Conservation (phyloP, 306 rosid species). For the Vigna hirtella region DNA sequence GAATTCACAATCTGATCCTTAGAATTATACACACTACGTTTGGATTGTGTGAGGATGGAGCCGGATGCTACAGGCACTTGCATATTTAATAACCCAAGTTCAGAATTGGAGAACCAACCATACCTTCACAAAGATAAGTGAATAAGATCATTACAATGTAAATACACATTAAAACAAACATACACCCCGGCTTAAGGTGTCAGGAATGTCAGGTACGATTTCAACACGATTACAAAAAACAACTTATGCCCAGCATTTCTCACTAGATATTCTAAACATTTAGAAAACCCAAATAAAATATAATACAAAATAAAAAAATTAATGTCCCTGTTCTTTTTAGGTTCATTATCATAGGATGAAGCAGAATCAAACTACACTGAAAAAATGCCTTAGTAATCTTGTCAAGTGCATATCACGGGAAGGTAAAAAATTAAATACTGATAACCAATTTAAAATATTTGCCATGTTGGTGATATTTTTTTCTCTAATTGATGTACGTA, state of each 20-base stretch:
- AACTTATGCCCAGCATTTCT: not conserved
- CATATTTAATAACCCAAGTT: constrained; percentile 52
- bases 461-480: not conserved
- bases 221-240: not conserved
- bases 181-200: not conserved
- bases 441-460: not conserved
- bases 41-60: constrained; percentile 58
- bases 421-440: not conserved
- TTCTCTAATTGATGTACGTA: not conserved
- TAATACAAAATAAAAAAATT: not conserved
- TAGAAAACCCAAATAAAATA: not conserved
- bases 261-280: not conserved
- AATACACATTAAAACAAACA: constrained; percentile 15
- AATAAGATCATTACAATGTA: constrained; percentile 40
- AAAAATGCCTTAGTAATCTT: not conserved
- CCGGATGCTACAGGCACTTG: constrained; percentile 57
- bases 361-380: not conserved
- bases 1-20: constrained; percentile 51
- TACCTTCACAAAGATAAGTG: constrained; percentile 68
- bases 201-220: not conserved
- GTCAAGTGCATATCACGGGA: not conserved
- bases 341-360: not conserved
- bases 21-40: constrained; percentile 46
- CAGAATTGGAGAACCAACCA: constrained; percentile 81
- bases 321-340: not conserved